Evolutionary conservation across 257 asterid species (phyloP).

Genomic region (Fraxinus excelsior): DNA sequence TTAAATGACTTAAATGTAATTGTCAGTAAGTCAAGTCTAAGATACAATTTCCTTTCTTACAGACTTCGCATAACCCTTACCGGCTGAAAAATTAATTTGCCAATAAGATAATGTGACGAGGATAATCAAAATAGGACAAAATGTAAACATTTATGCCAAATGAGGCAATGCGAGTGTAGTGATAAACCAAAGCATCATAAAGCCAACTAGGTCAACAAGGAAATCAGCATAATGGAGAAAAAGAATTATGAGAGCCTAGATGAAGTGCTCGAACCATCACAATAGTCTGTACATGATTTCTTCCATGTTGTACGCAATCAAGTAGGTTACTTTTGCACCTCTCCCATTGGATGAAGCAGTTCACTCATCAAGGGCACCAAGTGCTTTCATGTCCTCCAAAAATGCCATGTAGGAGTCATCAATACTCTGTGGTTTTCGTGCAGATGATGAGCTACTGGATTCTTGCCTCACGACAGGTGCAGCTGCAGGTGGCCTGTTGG

Average conservation of each 20-base stretch:
- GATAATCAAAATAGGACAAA: not conserved
- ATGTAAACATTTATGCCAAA: not conserved
- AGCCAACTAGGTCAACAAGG: not conserved
- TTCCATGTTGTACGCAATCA: not conserved
- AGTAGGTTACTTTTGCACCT: not conserved
- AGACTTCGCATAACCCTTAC: not conserved
- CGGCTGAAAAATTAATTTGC: not conserved
- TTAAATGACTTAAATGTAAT: not conserved
- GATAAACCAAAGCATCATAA: not conserved
- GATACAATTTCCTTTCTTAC: not conserved
- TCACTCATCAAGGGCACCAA: conserved; percentile 83
- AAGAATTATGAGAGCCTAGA: not conserved
- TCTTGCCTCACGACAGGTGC: conserved; percentile 48
- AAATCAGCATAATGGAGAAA: conserved; percentile 1
- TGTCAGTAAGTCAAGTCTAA: not conserved
- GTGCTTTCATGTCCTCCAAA: conserved; percentile 93
- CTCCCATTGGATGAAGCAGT: not conserved
- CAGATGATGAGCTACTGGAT: conserved; percentile 39
- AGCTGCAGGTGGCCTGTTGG: conserved; percentile 48
- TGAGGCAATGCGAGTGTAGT: not conserved
- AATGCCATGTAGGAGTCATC: conserved; percentile 89
- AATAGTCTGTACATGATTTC: not conserved
- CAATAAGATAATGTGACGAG: not conserved
- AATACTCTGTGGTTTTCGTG: conserved; percentile 67
- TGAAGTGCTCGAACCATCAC: not conserved